A percentile compares a stretch with the other conserved stretches of the same genome.
Conservation (phyloP, 2,329 filamentous ascomycete genomes). For the Dactylellina leptospora region DNA sequence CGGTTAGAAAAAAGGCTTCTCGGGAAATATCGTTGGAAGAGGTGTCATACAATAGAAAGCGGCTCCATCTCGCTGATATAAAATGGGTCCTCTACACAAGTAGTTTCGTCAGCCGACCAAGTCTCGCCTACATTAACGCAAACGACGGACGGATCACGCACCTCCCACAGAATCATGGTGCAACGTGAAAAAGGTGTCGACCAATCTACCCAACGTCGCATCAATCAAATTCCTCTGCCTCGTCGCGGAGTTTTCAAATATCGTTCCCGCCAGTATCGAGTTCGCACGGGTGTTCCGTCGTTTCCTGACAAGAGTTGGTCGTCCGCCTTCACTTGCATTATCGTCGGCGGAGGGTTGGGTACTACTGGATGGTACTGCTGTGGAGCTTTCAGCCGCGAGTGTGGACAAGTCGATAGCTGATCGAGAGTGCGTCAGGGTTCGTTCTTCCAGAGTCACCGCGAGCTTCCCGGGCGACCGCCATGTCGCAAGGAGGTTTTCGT, state of each 20-base stretch:
- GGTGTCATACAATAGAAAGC: conserved; percentile 64
- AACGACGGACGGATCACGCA: conserved; percentile 58
- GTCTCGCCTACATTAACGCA: conserved; percentile 14
- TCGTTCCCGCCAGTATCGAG: conserved; percentile 45
- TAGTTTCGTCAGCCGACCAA: conserved; percentile 32
- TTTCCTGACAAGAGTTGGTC: conserved; percentile 33
- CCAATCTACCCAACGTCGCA: conserved; percentile 68
- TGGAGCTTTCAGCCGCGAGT: conserved; percentile 29
- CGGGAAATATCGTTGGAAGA: background rate
- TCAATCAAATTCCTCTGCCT: conserved; percentile 70
- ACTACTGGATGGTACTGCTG: conserved; percentile 6
- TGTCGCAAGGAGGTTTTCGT: conserved; percentile 53
- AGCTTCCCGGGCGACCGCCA: conserved; percentile 54
- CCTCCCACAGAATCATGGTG: conserved; percentile 65
- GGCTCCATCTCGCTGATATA: conserved; percentile 72
- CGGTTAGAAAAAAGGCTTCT: conserved; percentile 29
- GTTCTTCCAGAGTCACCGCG: conserved; percentile 23
- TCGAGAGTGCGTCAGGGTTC: conserved; percentile 49
- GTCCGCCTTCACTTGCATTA: conserved; percentile 36
- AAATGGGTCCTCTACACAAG: conserved; percentile 64
- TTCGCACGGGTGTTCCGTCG: conserved; percentile 46
- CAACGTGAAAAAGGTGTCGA: conserved; percentile 72
- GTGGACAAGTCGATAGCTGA: conserved; percentile 53
- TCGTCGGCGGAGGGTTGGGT: conserved; percentile 23
- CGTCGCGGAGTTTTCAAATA: conserved; percentile 63